These are phyloP conservation scores for Talaromyces trachyspermus DNA, from an alignment of 495 filamentous ascomycete genomes.

Conservation along the genomic window DNA sequence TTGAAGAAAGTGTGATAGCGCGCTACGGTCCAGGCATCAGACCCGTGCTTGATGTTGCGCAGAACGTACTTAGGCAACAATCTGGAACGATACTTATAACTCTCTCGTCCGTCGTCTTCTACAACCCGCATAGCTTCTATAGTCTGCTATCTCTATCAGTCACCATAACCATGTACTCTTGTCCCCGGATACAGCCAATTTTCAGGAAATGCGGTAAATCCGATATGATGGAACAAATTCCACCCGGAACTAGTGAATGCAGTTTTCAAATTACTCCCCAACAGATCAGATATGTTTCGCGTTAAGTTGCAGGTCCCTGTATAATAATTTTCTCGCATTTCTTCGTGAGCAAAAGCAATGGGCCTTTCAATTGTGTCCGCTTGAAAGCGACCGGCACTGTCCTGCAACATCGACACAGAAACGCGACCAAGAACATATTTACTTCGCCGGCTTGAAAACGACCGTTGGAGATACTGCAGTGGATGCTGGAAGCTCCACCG, in stretches of 20 bases:
- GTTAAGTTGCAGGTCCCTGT: background rate
- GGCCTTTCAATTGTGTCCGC: background rate
- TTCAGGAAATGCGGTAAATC: too few species aligned
- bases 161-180: too few species aligned
- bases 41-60: too few species aligned
- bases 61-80: too few species aligned
- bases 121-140: too few species aligned
- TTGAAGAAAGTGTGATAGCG: too few species aligned
- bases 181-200: too few species aligned
- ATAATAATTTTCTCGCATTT: background rate
- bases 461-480: background rate
- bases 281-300: conserved; percentile 1
- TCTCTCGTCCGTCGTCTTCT: too few species aligned
- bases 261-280: background rate
- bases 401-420: background rate
- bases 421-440: background rate
- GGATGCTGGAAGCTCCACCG: background rate
- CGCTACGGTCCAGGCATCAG: too few species aligned
- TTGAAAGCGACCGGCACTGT: background rate
- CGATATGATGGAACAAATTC: background rate
- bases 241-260: background rate
- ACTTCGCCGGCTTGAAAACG: background rate
- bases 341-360: background rate
- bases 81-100: too few species aligned
- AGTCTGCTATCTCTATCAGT: too few species aligned